Evolutionary conservation across 108 stramenopile species (phyloP).

Genomic region (Skeletonema marinoi): DNA sequence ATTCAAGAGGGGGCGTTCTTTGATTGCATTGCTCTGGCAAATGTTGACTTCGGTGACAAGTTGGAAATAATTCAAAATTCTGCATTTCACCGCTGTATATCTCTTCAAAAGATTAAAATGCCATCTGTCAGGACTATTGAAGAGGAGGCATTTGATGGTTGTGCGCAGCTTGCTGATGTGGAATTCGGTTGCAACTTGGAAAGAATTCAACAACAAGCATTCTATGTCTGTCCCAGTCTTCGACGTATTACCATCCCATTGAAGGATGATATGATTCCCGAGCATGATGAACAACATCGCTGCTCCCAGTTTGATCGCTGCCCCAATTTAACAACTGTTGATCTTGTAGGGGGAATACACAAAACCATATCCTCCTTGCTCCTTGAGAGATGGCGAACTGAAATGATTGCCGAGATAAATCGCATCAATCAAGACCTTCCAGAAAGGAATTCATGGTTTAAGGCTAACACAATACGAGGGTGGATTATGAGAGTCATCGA

Average conservation of each 20-base stretch:
- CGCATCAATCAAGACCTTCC: too few species aligned
- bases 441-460: too few species aligned
- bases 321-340: too few species aligned
- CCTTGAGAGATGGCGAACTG: too few species aligned
- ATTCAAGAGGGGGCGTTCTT: neutral
- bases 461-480: too few species aligned
- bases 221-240: neutral
- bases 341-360: too few species aligned
- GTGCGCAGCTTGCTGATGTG: neutral
- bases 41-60: neutral
- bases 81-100: neutral
- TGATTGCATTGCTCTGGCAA: neutral
- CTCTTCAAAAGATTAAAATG: neutral
- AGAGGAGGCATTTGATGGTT: neutral
- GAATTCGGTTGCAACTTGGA: neutral
- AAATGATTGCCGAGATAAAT: too few species aligned
- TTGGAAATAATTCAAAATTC: neutral
- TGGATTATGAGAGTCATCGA: too few species aligned
- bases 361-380: too few species aligned
- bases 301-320: too few species aligned
- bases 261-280: too few species aligned
- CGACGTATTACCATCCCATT: neutral
- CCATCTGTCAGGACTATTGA: neutral
- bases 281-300: too few species aligned
- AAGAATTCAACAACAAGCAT: neutral